Evolutionary conservation across 31 red algal genomes (phyloP), one percentile per base, ranked within the genome.

Genomic region (Porphyra umbilicalis): DNA sequence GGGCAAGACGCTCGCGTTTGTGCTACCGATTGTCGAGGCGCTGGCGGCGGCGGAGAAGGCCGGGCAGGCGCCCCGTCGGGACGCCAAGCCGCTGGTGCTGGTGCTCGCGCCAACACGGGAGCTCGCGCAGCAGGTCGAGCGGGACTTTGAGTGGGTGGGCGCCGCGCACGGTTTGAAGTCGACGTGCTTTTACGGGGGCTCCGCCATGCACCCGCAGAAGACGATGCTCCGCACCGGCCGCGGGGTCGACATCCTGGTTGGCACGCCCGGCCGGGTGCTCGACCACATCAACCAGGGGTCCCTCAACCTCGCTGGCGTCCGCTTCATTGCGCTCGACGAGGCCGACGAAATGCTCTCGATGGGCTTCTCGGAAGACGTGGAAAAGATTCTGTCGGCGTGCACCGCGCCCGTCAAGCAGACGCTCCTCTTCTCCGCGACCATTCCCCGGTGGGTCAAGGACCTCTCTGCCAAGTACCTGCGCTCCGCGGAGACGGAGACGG

Each of bases 1-100:
- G 32, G 94, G 94, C 0, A 96, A 96, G 77, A 96, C 94, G n/a
- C 86, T 93, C 0, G 94, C 94, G 31, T 96, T 96, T 93, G 91
- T 93, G 32, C 76, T 96, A 35, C 94, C 94, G 34, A 90, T 93
- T 35, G 83, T 96, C 35, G 83, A 94, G 79, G 82, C 85, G 32
- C 35, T 94, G 4, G 89, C 39, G 9, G 78, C 92, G 0, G 25
- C 57, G 2, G 4, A 71, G 57, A 0, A 71, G 46, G 39, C 8
- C 42, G 68, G 44, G n/a, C 9, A 68, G 32, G 6, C 18, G 57
- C 57, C 57, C 30, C 25, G 57, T 29, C 57, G 57, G 25, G 79
- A 91, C 32, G 39, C 79, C 9, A 91, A 89, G 86, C 87, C 91
- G 32, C 10, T 87, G 75, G 91, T 93, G 13, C 39, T 96, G 8